These are phyloP conservation scores for Hymenoscyphus occultus DNA, from an alignment of 2,329 filamentous ascomycete genomes.

Conservation along the genomic window DNA sequence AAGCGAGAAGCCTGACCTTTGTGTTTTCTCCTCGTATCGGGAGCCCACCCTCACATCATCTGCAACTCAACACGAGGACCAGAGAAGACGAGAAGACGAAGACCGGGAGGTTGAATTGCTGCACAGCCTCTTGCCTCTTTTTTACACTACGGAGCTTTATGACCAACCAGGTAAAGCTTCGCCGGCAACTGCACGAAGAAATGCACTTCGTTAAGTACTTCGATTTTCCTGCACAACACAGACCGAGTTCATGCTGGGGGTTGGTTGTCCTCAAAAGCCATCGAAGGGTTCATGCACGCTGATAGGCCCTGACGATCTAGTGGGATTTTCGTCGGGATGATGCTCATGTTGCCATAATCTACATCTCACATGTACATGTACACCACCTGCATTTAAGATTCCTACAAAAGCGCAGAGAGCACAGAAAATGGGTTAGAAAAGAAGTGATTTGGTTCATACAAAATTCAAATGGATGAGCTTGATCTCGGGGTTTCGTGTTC, in stretches of 20 bases:
- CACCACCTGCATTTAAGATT: too few species aligned
- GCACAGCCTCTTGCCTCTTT: not conserved
- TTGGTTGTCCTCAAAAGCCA: not conserved
- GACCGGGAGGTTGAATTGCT: not conserved
- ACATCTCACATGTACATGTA: not conserved
- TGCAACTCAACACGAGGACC: not conserved
- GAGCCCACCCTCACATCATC: not conserved
- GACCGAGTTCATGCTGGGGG: not conserved
- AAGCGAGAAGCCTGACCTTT: not conserved
- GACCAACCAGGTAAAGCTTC: not conserved
- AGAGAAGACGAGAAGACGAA: too few species aligned
- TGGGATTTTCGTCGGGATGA: not conserved
- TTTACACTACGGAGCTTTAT: too few species aligned
- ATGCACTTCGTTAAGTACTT: not conserved
- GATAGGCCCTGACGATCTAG: not conserved
- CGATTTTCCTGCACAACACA: not conserved
- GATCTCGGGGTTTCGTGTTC: not conserved
- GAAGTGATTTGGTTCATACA: not conserved
- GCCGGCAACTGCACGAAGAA: not conserved
- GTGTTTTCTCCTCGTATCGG: not conserved
- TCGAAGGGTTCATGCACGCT: not conserved
- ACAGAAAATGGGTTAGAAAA: not conserved
- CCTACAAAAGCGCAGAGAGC: not conserved
- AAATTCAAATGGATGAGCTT: not conserved
- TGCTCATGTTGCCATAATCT: not conserved